phyloP scores from a whole-genome alignment of 768 basidiomycete species.

The Tricholoma saponaceum region DNA sequence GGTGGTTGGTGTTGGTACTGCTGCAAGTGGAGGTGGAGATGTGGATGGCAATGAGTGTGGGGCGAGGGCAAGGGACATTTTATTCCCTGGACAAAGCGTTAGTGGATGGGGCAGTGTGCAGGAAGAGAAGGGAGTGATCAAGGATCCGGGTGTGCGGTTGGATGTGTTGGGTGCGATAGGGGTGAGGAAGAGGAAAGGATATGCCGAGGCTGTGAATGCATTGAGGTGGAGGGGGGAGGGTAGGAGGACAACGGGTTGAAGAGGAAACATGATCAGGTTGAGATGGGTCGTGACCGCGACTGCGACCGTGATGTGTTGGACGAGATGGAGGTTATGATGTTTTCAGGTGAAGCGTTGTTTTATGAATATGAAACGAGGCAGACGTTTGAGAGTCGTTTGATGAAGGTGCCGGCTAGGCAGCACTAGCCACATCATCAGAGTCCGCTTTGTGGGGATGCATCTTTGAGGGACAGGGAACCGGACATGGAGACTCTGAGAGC shows the following conservation, averaged over 20 bases:
- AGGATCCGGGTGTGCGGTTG: slow-evolving; percentile 22
- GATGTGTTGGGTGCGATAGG: slow-evolving; percentile 19
- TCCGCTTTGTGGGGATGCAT: neutral
- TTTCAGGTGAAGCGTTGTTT: neutral
- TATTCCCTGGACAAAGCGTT: slow-evolving; percentile 50
- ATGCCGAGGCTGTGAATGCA: slow-evolving; percentile 20
- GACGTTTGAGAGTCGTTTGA: neutral
- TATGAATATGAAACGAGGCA: neutral
- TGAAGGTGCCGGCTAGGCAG: neutral
- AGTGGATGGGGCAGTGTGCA: slow-evolving; percentile 21
- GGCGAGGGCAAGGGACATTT: too few relatives aligned
- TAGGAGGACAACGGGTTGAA: slow-evolving; percentile 22
- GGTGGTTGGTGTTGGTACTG: slow-evolving; percentile 20
- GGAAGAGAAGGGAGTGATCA: slow-evolving; percentile 12
- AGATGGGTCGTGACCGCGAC: slow-evolving; percentile 1
- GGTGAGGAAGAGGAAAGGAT: slow-evolving; percentile 13
- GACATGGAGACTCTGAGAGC: neutral
- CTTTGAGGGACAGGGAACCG: neutral
- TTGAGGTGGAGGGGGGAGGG: slow-evolving; percentile 21
- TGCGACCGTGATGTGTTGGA: neutral
- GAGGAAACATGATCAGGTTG: slow-evolving; percentile 23
- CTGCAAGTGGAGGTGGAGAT: neutral
- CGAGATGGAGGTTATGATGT: neutral
- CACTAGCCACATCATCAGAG: slow-evolving; percentile 4
- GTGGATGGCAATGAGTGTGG: slow-evolving; percentile 38